phyloP scores from a whole-genome alignment of 106 monocot species.

The Dendrobium nobile region DNA sequence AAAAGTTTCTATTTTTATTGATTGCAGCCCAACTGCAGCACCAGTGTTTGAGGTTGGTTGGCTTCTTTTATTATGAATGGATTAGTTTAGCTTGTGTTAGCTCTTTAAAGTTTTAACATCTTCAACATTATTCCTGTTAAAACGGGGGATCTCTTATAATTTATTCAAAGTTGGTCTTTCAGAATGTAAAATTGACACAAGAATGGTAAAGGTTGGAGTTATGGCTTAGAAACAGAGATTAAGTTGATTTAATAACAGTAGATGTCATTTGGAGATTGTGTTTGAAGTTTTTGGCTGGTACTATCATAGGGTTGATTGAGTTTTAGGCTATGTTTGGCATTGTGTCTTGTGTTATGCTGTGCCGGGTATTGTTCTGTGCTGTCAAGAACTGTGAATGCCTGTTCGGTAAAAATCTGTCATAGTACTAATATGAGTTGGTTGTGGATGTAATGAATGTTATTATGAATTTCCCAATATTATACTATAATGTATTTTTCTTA shows the following conservation, averaged over 20 bases:
- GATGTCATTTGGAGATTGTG: neutral
- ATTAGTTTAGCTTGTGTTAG: neutral
- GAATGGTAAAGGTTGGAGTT: neutral
- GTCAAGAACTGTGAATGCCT: neutral
- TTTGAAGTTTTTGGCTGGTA: slow-evolving; percentile 1
- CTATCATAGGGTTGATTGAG: neutral
- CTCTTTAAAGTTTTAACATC: neutral
- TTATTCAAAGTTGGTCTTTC: neutral
- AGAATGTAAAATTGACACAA: neutral
- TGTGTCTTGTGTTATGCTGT: neutral
- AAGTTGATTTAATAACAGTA: neutral
- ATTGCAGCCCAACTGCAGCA: slow-evolving; percentile 76
- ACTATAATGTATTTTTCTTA: neutral
- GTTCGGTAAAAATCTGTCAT: neutral
- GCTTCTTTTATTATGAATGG: neutral
- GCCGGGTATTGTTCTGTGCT: neutral
- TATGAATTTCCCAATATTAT: neutral
- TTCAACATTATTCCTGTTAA: neutral
- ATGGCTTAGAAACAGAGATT: neutral
- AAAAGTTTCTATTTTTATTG: slow-evolving; percentile 75
- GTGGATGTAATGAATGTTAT: neutral
- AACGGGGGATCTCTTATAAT: no score
- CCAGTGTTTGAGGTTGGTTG: slow-evolving; percentile 75
- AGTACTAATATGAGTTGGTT: neutral
- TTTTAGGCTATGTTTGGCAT: neutral